Evolutionary conservation across 768 basidiomycete genomes (phyloP).

Genomic region (Glaciozyma antarctica): DNA sequence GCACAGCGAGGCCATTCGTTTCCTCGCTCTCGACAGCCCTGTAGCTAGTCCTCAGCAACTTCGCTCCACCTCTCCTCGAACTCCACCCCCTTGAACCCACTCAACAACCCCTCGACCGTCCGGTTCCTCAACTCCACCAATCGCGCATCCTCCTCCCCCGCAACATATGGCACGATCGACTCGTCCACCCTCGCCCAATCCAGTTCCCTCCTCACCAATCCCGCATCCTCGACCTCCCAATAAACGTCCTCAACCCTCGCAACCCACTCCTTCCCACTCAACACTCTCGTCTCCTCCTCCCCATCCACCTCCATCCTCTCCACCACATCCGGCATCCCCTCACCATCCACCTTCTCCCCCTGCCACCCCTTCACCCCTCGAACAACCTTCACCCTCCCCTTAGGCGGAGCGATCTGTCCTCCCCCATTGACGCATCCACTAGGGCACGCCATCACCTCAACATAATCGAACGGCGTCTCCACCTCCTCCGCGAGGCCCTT

Average conservation of each 20-base stretch:
- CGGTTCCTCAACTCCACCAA: neutral
- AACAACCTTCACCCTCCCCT: constrained; percentile 15
- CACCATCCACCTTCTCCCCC: constrained; percentile 22
- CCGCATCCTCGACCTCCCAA: constrained; percentile 14
- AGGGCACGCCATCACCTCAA: constrained; percentile 98
- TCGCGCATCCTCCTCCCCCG: neutral
- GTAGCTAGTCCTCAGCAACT: constrained; percentile 31
- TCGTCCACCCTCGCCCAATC: constrained; percentile 7
- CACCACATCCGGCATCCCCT: constrained; percentile 32
- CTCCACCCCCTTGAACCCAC: neutral
- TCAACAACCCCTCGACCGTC: constrained; percentile 7
- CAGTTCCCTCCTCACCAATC: neutral
- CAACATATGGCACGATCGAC: constrained; percentile 11
- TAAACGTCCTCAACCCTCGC: constrained; percentile 31
- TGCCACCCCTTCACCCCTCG: neutral
- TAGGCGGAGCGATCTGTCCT: constrained; percentile 55
- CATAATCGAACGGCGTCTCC: constrained; percentile 61
- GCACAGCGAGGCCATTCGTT: constrained; percentile 35
- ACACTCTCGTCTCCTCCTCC: constrained; percentile 20
- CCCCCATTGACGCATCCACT: constrained; percentile 96
- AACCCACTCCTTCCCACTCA: constrained; percentile 35
- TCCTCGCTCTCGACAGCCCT: constrained; percentile 34
- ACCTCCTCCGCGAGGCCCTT: neutral
- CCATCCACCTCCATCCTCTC: constrained; percentile 18
- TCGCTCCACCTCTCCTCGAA: neutral